A percentile compares a stretch with the other conserved stretches of the same genome.
These are phyloP conservation scores for Colletotrichum lini DNA, from an alignment of 2,329 filamentous ascomycete genomes.

Conservation along the genomic window DNA sequence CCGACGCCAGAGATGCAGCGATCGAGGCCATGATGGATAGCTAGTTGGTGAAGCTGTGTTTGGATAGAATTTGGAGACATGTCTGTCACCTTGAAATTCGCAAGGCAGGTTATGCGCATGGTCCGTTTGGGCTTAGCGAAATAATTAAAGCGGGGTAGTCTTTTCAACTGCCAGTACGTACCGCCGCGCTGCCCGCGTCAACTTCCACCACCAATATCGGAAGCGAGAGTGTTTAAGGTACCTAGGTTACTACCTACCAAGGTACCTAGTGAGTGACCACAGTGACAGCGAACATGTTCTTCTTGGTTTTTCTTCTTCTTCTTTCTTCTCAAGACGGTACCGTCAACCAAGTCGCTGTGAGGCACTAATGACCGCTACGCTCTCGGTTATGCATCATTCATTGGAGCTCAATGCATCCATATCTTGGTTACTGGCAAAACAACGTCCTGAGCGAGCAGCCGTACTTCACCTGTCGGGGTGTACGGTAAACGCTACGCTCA, in stretches of 20 bases:
- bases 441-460: background rate
- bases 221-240: too few species aligned
- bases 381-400: too few species aligned
- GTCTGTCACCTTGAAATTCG: constrained; percentile 43
- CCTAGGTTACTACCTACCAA: too few species aligned
- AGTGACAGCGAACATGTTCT: background rate
- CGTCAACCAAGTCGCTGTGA: accelerated
- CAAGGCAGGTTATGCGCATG: constrained; percentile 40
- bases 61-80: constrained; percentile 33
- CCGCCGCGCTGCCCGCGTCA: background rate
- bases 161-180: background rate
- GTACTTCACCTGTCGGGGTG: too few species aligned
- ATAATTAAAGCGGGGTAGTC: constrained; percentile 6
- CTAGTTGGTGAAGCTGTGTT: constrained; percentile 34
- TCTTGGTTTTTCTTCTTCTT: background rate
- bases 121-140: constrained; percentile 20
- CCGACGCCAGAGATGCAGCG: constrained; percentile 80
- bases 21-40: constrained; percentile 73
- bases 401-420: background rate
- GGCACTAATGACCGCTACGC: background rate
- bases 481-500: too few species aligned
- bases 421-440: background rate
- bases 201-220: background rate
- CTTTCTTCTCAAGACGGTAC: background rate
- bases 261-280: too few species aligned